Evolutionary conservation across 345 rosid species (phyloP), one percentile per base, ranked within the genome.

Genomic region (Camelina hispida): DNA sequence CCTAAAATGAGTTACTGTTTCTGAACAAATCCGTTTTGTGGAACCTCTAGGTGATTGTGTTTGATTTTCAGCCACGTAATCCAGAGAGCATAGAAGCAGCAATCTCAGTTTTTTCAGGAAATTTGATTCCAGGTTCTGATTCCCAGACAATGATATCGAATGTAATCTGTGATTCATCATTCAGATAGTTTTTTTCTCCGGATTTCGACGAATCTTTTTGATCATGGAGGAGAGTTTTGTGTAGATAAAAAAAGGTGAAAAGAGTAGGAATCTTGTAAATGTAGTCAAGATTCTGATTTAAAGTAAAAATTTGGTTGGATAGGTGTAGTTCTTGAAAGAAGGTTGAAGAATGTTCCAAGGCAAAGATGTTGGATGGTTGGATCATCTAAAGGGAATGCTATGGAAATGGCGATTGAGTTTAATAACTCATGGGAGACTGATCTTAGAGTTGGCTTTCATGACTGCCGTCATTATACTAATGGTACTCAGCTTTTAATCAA

Each of bases 331-430:
- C 47, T 78, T 66, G 7, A 42, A 66, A 84, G 96, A 81, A 85
- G 73, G 55, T 47, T 91, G 67, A 78, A 57, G 63, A 89, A 82
- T 68, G 74, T 89, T 42, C 98, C 96, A 0, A 85, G 79, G 59
- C 64, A 73, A 54, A 87, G 82, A 77, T 91, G 96, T 78, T 91
- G 93, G 94, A 76, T 83, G 44, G 89, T 87, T 81, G 98, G 97
- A 74, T 80, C 84, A 75, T 80, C 82, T 0, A 51, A 76, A 62
- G 75, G 18, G 46, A 80, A 81, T 78, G 86, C 85, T 50, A 47
- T 85, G 35, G 81, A 84, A 38, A 78, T 69, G 76, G 93, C 91
- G 34, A 66, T 40, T 1, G 75, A 76, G 35, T 91, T 88, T 82
- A 88, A 72, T 65, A 35, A 53, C 20, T 62, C 60, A 5, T 93